Conservation (phyloP, 768 basidiomycete species). For the Trichaptum fuscoviolaceum region DNA sequence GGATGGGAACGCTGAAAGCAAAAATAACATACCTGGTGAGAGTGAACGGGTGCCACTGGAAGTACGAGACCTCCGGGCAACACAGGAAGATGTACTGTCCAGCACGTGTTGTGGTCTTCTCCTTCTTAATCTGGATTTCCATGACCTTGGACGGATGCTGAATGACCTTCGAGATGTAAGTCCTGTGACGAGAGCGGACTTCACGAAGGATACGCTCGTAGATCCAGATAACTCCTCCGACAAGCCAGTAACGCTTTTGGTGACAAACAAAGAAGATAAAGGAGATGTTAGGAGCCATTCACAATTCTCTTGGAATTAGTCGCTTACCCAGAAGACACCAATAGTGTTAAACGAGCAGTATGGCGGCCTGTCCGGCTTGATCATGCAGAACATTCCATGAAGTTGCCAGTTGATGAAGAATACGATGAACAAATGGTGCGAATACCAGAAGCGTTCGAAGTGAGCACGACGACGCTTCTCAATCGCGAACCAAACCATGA, state of each 20-base stretch:
- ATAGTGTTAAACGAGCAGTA: conserved; percentile 82
- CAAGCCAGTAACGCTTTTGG: conserved; percentile 78
- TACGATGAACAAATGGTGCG: conserved; percentile 82
- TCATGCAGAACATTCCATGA: conserved; percentile 97
- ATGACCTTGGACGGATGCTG: conserved; percentile 93
- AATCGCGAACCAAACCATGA: conserved; percentile 82
- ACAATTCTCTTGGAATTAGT: neutral
- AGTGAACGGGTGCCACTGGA: conserved; percentile 98
- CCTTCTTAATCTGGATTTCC: conserved; percentile 97
- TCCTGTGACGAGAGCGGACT: conserved; percentile 83
- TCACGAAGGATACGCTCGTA: conserved; percentile 88
- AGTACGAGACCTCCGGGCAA: conserved; percentile 90
- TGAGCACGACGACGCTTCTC: conserved; percentile 73
- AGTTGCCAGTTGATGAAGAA: conserved; percentile 96
- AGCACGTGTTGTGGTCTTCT: conserved; percentile 74
- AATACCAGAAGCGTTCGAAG: conserved; percentile 90
- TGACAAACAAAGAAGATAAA: conserved; percentile 10
- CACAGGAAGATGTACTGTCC: conserved; percentile 93
- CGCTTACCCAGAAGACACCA: conserved; percentile 91
- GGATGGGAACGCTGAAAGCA: conserved; percentile 6
- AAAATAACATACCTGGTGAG: conserved; percentile 59
- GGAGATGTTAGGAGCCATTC: neutral
- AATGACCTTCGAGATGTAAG: conserved; percentile 91
- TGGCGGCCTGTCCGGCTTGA: conserved; percentile 82
- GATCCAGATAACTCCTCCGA: conserved; percentile 84